Evolutionary conservation across 345 rosid species (phyloP).

Genomic region (Lumnitzera racemosa): DNA sequence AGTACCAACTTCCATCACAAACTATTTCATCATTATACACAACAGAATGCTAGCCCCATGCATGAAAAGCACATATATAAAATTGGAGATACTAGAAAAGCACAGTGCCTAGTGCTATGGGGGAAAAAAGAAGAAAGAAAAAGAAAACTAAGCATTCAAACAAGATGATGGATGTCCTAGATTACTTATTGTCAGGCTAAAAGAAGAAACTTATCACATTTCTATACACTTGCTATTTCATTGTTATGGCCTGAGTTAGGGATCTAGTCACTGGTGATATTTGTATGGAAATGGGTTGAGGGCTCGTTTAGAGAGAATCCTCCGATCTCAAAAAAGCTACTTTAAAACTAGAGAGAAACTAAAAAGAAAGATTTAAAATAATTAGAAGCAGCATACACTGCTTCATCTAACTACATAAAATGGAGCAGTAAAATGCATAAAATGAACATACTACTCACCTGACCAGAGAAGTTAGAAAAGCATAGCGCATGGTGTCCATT

Average conservation of each 20-base stretch:
- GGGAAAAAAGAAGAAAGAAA: no score
- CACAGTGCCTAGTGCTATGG: constrained; percentile 66
- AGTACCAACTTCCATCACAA: no score
- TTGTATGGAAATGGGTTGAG: no score
- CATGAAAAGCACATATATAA: constrained; percentile 26
- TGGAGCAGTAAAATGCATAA: background rate
- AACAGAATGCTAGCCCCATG: background rate
- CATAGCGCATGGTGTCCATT: constrained; percentile 99
- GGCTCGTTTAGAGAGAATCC: no score
- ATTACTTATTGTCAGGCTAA: constrained; percentile 2
- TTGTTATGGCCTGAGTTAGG: no score
- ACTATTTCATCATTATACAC: background rate
- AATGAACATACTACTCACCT: constrained; percentile 35
- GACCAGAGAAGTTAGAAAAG: constrained; percentile 92
- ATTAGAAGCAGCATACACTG: background rate
- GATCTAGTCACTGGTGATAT: no score
- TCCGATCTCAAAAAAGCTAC: no score
- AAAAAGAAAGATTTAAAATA: background rate
- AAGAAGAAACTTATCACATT: no score
- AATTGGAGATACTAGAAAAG: constrained; percentile 78
- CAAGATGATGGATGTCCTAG: background rate
- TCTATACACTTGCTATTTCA: no score
- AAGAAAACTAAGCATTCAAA: background rate
- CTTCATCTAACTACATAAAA: background rate
- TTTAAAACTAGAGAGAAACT: no score